Evolutionary conservation across 768 basidiomycete genomes (phyloP), one percentile per base, ranked within the genome.

Genomic region (Suillus weaverae): DNA sequence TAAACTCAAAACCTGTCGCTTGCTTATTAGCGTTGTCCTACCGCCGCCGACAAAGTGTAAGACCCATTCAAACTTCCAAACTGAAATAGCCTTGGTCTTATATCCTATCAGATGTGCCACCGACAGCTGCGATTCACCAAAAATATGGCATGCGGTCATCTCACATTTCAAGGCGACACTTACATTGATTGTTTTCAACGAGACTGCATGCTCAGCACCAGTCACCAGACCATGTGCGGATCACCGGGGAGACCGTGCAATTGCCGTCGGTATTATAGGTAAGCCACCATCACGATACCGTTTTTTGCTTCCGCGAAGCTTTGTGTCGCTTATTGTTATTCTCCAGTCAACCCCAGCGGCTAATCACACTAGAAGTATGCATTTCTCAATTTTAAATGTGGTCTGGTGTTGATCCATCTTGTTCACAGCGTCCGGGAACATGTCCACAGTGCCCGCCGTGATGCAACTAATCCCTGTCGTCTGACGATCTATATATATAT

Each of bases 261-360:
- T 16, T 91, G 89, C 70, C 84, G 81, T 61, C 83, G 85, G 65
- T 90, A 86, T 70, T 89, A 83, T 66, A 79, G 78, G 83, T 83
- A 50, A 65, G 81, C 71, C 16, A 55, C 55, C n/a, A n/a, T 54
- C 35, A 13, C 16, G 8, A 56, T 56, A 50, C 14, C 43, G 2
- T 36, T 48, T 53, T 61, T 41, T 59, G 57, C 18, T 26, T 11
- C 39, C 65, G 61, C 64, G 64, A 63, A 64, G 41, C 62, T 66
- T 60, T 38, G 16, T 63, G 43, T 26, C 39, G 5, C 22, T 54
- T 61, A 67, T 43, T 14, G 30, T 30, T 55, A 56, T 39, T 66
- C 55, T 39, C 32, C 70, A 84, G 82, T 63, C 86, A 87, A 69
- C 88, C 90, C 22, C 79, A 86, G 63, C 83, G 89, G 62, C 51